Conservation (phyloP, 1,284 basidiomycete species). For the Melampsora larici-populina region DNA sequence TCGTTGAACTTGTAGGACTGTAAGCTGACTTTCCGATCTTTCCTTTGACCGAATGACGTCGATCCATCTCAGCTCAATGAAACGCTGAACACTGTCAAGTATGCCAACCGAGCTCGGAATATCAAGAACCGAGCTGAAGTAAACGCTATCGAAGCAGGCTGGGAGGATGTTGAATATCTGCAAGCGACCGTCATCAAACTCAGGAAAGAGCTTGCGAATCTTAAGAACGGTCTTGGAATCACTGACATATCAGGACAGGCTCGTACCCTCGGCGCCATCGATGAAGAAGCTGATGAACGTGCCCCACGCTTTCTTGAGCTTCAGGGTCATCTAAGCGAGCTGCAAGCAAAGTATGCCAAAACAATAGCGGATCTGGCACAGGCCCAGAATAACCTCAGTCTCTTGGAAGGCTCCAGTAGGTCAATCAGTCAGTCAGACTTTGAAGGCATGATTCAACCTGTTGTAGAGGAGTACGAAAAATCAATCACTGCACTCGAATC, state of each 20-base stretch:
- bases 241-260: constrained; percentile 45
- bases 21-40: too few relatives aligned
- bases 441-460: constrained; percentile 31
- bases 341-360: constrained; percentile 35
- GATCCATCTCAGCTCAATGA: constrained; percentile 62
- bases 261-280: constrained; percentile 34
- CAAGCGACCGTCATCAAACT: constrained; percentile 78
- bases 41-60: too few relatives aligned
- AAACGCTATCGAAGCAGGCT: constrained; percentile 92
- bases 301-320: constrained; percentile 24
- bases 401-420: neutral
- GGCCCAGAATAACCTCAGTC: constrained; percentile 9
- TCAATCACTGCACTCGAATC: constrained; percentile 93
- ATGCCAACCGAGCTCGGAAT: constrained; percentile 92
- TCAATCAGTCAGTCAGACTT: constrained; percentile 14
- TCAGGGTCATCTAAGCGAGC: constrained; percentile 30
- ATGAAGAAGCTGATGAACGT: constrained; percentile 35
- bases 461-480: constrained; percentile 86
- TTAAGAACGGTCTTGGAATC: constrained; percentile 63
- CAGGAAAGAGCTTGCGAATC: constrained; percentile 73
- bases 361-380: constrained; percentile 35
- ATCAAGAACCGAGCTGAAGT: constrained; percentile 93
- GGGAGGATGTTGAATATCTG: constrained; percentile 96
- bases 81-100: constrained; percentile 95
- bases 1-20: too few relatives aligned